Evolutionary conservation across 2,329 filamentous ascomycete species (phyloP).

Genomic region (Pseudogymnoascus sp.): DNA sequence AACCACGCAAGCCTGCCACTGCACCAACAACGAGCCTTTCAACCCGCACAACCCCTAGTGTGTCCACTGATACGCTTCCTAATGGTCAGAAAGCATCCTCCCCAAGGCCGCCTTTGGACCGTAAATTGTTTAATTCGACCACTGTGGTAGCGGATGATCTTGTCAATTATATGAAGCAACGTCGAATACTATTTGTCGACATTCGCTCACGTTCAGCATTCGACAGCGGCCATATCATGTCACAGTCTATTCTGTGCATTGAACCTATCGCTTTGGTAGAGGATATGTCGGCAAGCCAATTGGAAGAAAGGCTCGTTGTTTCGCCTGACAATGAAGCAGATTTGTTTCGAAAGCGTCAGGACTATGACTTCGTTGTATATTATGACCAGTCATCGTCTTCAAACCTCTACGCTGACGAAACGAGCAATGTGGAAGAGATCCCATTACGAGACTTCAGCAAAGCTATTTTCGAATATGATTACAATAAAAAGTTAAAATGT

Average conservation of each 20-base stretch:
- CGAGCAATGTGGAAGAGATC: constrained; percentile 35
- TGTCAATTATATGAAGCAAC: constrained; percentile 56
- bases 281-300: constrained; percentile 54
- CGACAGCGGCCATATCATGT: constrained; percentile 82
- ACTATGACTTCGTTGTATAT: constrained; percentile 83
- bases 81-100: background rate
- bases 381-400: constrained; percentile 63
- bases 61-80: background rate
- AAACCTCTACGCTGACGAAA: constrained; percentile 31
- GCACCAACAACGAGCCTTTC: background rate
- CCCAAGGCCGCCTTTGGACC: background rate
- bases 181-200: constrained; percentile 77
- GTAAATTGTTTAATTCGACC: constrained; percentile 14
- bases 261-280: constrained; percentile 72
- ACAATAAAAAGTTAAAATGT: constrained; percentile 64
- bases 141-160: constrained; percentile 53
- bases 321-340: constrained; percentile 67
- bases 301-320: constrained; percentile 62
- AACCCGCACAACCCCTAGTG: background rate
- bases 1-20: background rate
- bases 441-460: constrained; percentile 68
- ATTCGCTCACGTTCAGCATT: constrained; percentile 73
- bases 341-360: constrained; percentile 63
- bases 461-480: constrained; percentile 78
- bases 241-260: constrained; percentile 77